Percentiles rank a stretch among this genome's conserved stretches.
phyloP scores from a whole-genome alignment of 148 eudicot species.

The Spergularia bocconei region DNA sequence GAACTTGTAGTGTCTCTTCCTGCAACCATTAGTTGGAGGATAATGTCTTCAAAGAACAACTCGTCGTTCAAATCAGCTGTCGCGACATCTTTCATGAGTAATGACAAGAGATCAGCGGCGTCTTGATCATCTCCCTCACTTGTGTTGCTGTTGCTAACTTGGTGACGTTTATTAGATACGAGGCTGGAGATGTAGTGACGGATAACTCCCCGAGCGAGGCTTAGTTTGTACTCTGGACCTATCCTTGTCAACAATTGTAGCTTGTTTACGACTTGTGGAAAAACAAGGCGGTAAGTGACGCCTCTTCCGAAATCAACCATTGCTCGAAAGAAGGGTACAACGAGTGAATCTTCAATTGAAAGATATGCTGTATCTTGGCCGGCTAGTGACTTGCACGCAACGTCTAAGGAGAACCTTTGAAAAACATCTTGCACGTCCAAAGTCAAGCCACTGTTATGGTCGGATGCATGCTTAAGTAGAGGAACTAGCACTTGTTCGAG shows the following conservation, averaged over 20 bases:
- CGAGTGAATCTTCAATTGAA: not conserved
- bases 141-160: not conserved
- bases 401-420: constrained; percentile 11
- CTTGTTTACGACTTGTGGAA: constrained; percentile 7
- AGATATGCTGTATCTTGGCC: constrained; percentile 14
- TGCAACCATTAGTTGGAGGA: constrained; percentile 39
- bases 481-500: constrained; percentile 35
- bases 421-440: constrained; percentile 24
- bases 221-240: not conserved
- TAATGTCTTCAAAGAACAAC: constrained; percentile 35
- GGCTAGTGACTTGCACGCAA: not conserved
- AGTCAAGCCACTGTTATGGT: constrained; percentile 12
- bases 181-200: constrained; percentile 1
- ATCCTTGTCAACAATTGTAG: constrained; percentile 32
- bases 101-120: not conserved
- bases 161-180: constrained; percentile 6
- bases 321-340: constrained; percentile 1
- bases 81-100: not conserved
- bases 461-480: constrained; percentile 33
- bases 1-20: constrained; percentile 39
- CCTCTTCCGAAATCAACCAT: constrained; percentile 15
- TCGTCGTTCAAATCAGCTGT: constrained; percentile 10
- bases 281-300: constrained; percentile 25
- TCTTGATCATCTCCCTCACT: not conserved
- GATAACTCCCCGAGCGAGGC: not conserved